These are phyloP conservation scores for Rhodotorula kratochvilovae DNA, from an alignment of 768 basidiomycete genomes.

Conservation along the genomic window DNA sequence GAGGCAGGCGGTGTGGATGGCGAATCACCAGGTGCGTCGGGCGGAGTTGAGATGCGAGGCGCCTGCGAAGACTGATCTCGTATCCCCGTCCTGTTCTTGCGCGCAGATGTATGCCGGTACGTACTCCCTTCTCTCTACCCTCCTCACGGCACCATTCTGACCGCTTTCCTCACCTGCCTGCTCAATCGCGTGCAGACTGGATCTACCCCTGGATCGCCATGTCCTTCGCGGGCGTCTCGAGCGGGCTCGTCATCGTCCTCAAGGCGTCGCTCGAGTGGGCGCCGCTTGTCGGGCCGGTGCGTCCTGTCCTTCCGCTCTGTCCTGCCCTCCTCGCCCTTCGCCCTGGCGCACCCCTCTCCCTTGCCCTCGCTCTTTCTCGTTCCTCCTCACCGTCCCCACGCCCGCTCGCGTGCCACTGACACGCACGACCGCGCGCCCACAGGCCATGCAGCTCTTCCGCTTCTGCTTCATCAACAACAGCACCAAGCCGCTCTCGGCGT, in stretches of 20 bases:
- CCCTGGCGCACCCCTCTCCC: too few relatives aligned
- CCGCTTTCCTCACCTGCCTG: not conserved
- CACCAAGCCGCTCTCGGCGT: not conserved
- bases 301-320: not conserved
- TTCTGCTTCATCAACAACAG: constrained; percentile 34
- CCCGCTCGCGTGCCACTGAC: not conserved
- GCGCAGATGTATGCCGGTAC: constrained; percentile 52
- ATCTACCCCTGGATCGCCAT: constrained; percentile 80
- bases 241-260: constrained; percentile 78
- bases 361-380: too few relatives aligned
- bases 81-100: constrained; percentile 51
- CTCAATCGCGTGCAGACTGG: constrained; percentile 50
- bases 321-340: too few relatives aligned
- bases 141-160: too few relatives aligned
- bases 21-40: constrained; percentile 77
- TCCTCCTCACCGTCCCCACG: too few relatives aligned
- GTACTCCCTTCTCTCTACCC: too few relatives aligned
- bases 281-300: constrained; percentile 65
- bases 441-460: constrained; percentile 34
- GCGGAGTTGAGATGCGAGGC: too few relatives aligned
- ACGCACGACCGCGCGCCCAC: not conserved
- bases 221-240: constrained; percentile 65
- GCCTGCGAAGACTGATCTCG: too few relatives aligned
- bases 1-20: constrained; percentile 72
- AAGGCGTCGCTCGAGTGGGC: constrained; percentile 85